These are phyloP conservation scores for Cantharellus cinnabarinus DNA, from an alignment of 768 basidiomycete species.

Conservation along the genomic window DNA sequence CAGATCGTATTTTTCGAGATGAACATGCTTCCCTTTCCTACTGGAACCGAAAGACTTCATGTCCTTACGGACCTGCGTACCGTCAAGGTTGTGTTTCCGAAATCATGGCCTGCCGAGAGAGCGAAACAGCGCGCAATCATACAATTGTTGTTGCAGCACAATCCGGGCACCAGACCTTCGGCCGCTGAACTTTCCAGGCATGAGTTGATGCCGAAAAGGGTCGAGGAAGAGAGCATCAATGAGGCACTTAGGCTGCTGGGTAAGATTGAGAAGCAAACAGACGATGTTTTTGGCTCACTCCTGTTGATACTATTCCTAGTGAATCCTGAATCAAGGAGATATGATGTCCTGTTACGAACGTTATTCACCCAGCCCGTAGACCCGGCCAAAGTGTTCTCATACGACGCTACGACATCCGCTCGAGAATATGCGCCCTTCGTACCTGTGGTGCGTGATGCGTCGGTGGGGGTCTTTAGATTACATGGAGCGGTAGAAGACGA, in stretches of 20 bases:
- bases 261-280: constrained; percentile 15
- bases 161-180: constrained; percentile 54
- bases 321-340: constrained; percentile 62
- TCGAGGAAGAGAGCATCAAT: constrained; percentile 78
- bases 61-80: constrained; percentile 65
- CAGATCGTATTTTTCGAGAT: constrained; percentile 96
- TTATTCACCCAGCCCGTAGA: constrained; percentile 57
- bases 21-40: constrained; percentile 60
- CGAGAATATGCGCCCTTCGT: constrained; percentile 54
- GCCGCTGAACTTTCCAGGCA: constrained; percentile 73
- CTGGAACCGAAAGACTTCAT: constrained; percentile 62
- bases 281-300: background rate
- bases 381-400: constrained; percentile 45
- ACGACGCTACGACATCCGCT: constrained; percentile 47
- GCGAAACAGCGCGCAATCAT: constrained; percentile 57
- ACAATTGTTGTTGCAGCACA: constrained; percentile 59
- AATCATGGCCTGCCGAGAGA: constrained; percentile 42
- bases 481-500: constrained; percentile 83
- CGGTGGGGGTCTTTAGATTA: constrained; percentile 59
- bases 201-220: constrained; percentile 44
- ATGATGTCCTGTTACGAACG: constrained; percentile 54
- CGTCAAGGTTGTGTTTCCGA: constrained; percentile 56
- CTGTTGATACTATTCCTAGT: constrained; percentile 20
- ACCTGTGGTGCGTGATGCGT: constrained; percentile 53
- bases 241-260: constrained; percentile 59